Base-by-base conservation (phyloP, 2,329 filamentous ascomycete species). In the Bipolaris victoriae region DNA sequence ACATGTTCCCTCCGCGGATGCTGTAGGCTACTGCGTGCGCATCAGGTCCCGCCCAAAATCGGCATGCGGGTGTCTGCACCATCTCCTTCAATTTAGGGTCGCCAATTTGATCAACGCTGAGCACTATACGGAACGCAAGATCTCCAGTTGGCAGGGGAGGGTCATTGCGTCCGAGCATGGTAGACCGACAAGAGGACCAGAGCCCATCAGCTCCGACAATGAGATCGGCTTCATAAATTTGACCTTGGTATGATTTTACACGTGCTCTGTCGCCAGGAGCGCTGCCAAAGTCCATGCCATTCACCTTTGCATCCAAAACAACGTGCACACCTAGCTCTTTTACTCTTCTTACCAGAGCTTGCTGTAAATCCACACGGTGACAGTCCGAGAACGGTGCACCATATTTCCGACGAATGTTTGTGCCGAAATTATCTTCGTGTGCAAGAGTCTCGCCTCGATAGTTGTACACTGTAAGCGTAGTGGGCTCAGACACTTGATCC, bases 141-240 rank as follows among this genome's bases (percentile, higher is more conserved):
- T 90, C 87, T 0, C 87, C 87, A 0, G 86, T 89, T 0, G 84
- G 82, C 10, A 63, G 50, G 1, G 63, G 67, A 24, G 62, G 43
- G 22, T 68, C 65, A 9, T 49, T 60, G 4, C 59, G 60, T 9
- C 63, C 64, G 11, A 67, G 56, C 47, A 69, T 60, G 3, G 57
- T 53, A 5, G 81, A 78, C 0, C 86, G 80, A 43, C 82, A 86
- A 11, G 77, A 76, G 1, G 85, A 88, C 85, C 86, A 88, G 0
- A 90, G 73, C 0, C 88, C 88, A 60, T 90, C 88, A 0, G 86
- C 86, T 0, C 81, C 87, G 1, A 90, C 79, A 5, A 90, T 76
- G 6, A 89, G 72, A 62, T 89, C 85, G 2, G 79, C 83, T 0
- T 71, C 69, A 1, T 79, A 77, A 1, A 63, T 72, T 4, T 76